A percentile compares a stretch with the other conserved stretches of the same genome.
Conservation (phyloP, 2,329 filamentous ascomycete species). For the Xylariaceae sp. region DNA sequence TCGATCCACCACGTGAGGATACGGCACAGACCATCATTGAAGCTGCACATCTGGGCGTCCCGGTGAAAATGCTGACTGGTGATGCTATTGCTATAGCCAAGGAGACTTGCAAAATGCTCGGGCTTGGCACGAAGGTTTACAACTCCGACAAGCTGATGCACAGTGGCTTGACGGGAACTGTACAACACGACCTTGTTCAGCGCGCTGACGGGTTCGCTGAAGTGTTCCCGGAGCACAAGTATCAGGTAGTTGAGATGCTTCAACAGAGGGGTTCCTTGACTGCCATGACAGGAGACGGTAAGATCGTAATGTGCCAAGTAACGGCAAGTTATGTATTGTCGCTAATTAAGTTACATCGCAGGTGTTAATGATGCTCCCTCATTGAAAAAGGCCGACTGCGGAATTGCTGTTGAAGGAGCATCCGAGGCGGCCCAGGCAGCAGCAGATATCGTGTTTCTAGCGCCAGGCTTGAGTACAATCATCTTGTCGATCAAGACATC, state of each 20-base stretch:
- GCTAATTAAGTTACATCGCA: slow-evolving; percentile 19
- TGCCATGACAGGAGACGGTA: slow-evolving; percentile 76
- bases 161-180: slow-evolving; percentile 74
- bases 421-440: slow-evolving; percentile 76
- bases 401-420: slow-evolving; percentile 75
- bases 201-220: slow-evolving; percentile 76
- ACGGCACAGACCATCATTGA: slow-evolving; percentile 80
- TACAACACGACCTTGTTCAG: slow-evolving; percentile 79
- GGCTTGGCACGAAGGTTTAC: slow-evolving; percentile 81
- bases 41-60: slow-evolving; percentile 76
- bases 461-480: slow-evolving; percentile 74
- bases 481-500: slow-evolving; percentile 77
- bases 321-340: not conserved
- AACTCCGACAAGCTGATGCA: slow-evolving; percentile 80
- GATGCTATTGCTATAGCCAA: slow-evolving; percentile 81
- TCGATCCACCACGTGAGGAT: slow-evolving; percentile 80
- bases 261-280: slow-evolving; percentile 76
- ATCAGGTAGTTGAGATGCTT: slow-evolving; percentile 77
- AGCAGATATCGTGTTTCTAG: slow-evolving; percentile 77
- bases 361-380: slow-evolving; percentile 77
- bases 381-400: slow-evolving; percentile 76
- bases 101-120: slow-evolving; percentile 84
- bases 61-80: slow-evolving; percentile 83
- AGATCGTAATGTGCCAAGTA: slow-evolving; percentile 3
- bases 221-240: slow-evolving; percentile 79